Evolutionary conservation across 768 basidiomycete species (phyloP).

Genomic region (Cystofilobasidium ferigula): DNA sequence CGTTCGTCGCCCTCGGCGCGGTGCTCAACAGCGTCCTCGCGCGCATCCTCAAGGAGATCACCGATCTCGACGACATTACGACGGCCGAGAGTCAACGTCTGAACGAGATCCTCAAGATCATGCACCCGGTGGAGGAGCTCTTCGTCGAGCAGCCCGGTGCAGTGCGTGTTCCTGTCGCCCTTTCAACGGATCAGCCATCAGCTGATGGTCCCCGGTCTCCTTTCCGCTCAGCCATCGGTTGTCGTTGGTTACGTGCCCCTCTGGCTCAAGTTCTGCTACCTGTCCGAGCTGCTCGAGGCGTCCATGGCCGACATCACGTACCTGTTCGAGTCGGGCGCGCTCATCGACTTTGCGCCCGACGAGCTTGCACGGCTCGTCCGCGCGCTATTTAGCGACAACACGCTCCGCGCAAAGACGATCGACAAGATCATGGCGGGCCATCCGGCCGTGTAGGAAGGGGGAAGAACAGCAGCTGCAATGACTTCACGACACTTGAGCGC

Average conservation of each 20-base stretch:
- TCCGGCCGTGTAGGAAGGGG: background rate
- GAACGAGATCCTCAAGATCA: slow-evolving; percentile 66
- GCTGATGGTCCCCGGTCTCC: no score
- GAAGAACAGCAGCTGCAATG: no score
- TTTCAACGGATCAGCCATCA: no score
- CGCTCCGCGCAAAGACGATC: slow-evolving; percentile 67
- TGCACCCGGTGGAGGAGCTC: slow-evolving; percentile 67
- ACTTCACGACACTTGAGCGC: background rate
- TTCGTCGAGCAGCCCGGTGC: slow-evolving; percentile 59
- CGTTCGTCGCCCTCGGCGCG: slow-evolving; percentile 56
- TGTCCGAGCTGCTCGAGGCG: slow-evolving; percentile 83
- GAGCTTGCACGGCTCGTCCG: slow-evolving; percentile 71
- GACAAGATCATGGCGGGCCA: slow-evolving; percentile 34
- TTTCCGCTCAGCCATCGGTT: slow-evolving; percentile 51
- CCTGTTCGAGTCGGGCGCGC: slow-evolving; percentile 76
- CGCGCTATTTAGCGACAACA: slow-evolving; percentile 80
- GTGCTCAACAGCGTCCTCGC: slow-evolving; percentile 58
- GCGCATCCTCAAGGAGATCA: slow-evolving; percentile 58
- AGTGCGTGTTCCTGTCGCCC: slow-evolving; percentile 42
- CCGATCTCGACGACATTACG: slow-evolving; percentile 72
- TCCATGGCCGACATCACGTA: slow-evolving; percentile 85
- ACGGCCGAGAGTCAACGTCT: slow-evolving; percentile 73
- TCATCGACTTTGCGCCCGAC: slow-evolving; percentile 77
- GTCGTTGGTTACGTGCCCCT: slow-evolving; percentile 76
- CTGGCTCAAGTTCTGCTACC: slow-evolving; percentile 91